A percentile compares a stretch with the other conserved stretches of the same genome.
phyloP scores from a whole-genome alignment of 345 rosid species.

The Acer campestre region DNA sequence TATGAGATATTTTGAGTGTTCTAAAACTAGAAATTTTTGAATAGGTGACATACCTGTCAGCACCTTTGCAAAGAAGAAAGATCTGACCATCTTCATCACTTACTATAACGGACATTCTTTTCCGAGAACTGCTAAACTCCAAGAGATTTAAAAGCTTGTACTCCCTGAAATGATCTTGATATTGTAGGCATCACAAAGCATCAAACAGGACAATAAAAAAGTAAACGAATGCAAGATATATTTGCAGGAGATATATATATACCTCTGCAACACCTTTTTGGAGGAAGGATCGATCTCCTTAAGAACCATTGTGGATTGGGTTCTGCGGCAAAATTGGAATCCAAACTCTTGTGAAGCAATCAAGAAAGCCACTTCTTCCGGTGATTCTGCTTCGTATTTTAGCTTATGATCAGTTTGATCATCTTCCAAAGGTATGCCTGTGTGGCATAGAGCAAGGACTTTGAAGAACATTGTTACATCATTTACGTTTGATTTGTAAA shows the following conservation, averaged over 20 bases:
- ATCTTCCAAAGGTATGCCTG: slow-evolving; percentile 63
- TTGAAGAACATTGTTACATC: slow-evolving; percentile 66
- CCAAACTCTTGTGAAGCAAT: slow-evolving; percentile 79
- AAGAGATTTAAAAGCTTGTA: slow-evolving; percentile 68
- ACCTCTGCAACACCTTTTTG: slow-evolving; percentile 55
- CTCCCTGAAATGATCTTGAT: slow-evolving; percentile 46
- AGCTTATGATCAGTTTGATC: slow-evolving; percentile 43
- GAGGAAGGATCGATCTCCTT: slow-evolving; percentile 49
- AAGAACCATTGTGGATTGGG: slow-evolving; percentile 60
- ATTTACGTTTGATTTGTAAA: slow-evolving; percentile 36
- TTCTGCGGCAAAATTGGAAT: slow-evolving; percentile 61
- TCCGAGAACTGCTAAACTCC: slow-evolving; percentile 73
- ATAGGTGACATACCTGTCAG: slow-evolving; percentile 60
- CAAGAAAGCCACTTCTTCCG: slow-evolving; percentile 78
- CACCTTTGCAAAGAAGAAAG: slow-evolving; percentile 81
- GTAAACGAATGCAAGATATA: neutral
- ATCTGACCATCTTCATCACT: slow-evolving; percentile 63
- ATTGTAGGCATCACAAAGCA: slow-evolving; percentile 3
- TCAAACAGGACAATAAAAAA: neutral
- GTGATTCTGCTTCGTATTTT: slow-evolving; percentile 87
- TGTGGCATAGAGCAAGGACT: slow-evolving; percentile 72
- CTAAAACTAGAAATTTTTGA: slow-evolving; percentile 15
- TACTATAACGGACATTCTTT: slow-evolving; percentile 85
- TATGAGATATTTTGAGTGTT: neutral
- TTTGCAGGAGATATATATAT: slow-evolving; percentile 28